These are phyloP conservation scores for Pichia sp. DNA, from an alignment of 1,139 yeast species.

Conservation along the genomic window DNA sequence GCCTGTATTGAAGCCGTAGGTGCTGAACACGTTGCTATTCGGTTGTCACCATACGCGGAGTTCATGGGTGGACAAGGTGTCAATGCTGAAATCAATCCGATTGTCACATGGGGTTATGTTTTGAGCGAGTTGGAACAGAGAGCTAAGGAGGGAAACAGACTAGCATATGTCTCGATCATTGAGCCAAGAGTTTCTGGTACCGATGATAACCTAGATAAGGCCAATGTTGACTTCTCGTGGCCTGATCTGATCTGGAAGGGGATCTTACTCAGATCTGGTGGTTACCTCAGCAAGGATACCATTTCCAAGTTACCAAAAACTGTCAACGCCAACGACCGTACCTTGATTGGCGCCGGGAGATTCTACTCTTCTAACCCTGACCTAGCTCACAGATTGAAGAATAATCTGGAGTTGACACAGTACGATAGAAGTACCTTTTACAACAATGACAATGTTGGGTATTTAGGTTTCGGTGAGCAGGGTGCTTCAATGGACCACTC, in stretches of 20 bases:
- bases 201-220: slow-evolving; percentile 13
- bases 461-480: slow-evolving; percentile 17
- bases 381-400: slow-evolving; percentile 42
- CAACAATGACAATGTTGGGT: slow-evolving; percentile 25
- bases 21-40: slow-evolving; percentile 44
- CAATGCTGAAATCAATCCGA: slow-evolving; percentile 37
- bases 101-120: slow-evolving; percentile 38
- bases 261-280: slow-evolving; percentile 18
- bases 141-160: slow-evolving; percentile 38
- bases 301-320: slow-evolving; percentile 4
- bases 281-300: slow-evolving; percentile 12
- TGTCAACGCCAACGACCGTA: slow-evolving; percentile 18
- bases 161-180: slow-evolving; percentile 42
- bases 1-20: slow-evolving; percentile 34
- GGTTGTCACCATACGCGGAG: slow-evolving; percentile 59
- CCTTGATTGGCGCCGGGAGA: slow-evolving; percentile 37
- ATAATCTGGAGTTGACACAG: slow-evolving; percentile 40
- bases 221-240: slow-evolving; percentile 15
- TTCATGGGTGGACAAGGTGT: slow-evolving; percentile 39
- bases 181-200: slow-evolving; percentile 37
- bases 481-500: slow-evolving; percentile 15
- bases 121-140: slow-evolving; percentile 40
- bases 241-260: slow-evolving; percentile 19
- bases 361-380: slow-evolving; percentile 52
- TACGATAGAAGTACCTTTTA: slow-evolving; percentile 41